Percentiles rank a stretch among this genome's conserved stretches.
Evolutionary conservation across 805 yeast species (phyloP).

Genomic region (Starmerella davenportii): DNA sequence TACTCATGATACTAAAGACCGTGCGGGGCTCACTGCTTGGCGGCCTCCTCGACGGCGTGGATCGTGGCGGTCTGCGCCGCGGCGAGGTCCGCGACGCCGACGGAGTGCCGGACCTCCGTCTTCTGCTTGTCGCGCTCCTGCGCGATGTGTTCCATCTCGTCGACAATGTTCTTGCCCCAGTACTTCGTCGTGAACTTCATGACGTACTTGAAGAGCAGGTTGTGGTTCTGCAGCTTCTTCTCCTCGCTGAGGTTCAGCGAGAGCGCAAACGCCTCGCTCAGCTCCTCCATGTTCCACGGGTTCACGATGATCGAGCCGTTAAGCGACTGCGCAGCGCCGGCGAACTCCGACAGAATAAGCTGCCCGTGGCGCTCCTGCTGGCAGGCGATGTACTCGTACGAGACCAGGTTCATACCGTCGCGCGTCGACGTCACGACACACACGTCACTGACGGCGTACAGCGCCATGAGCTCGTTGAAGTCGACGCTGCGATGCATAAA

Average conservation of each 20-base stretch:
- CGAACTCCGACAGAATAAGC: constrained; percentile 77
- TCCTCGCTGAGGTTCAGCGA: constrained; percentile 73
- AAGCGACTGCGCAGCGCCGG: constrained; percentile 97
- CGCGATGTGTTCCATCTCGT: constrained; percentile 36
- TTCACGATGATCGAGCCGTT: constrained; percentile 88
- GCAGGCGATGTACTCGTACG: constrained; percentile 93
- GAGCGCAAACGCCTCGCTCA: constrained; percentile 70
- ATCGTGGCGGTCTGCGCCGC: background rate
- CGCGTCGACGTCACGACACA: constrained; percentile 88
- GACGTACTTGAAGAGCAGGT: constrained; percentile 69
- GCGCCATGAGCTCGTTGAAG: constrained; percentile 77
- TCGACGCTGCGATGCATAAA: constrained; percentile 84
- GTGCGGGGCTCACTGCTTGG: no score
- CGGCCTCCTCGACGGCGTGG: background rate
- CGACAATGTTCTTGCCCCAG: constrained; percentile 95
- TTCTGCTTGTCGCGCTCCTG: constrained; percentile 10
- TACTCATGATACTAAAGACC: no score
- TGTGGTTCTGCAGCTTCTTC: constrained; percentile 59
- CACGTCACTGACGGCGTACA: constrained; percentile 72
- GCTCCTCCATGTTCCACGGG: constrained; percentile 96
- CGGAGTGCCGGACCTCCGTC: background rate
- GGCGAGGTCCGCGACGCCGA: background rate
- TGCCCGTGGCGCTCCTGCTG: constrained; percentile 76
- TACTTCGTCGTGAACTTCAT: constrained; percentile 85
- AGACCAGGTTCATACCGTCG: constrained; percentile 96